phyloP scores from a whole-genome alignment of 306 rosid species.

The Ormosia semicastrata region DNA sequence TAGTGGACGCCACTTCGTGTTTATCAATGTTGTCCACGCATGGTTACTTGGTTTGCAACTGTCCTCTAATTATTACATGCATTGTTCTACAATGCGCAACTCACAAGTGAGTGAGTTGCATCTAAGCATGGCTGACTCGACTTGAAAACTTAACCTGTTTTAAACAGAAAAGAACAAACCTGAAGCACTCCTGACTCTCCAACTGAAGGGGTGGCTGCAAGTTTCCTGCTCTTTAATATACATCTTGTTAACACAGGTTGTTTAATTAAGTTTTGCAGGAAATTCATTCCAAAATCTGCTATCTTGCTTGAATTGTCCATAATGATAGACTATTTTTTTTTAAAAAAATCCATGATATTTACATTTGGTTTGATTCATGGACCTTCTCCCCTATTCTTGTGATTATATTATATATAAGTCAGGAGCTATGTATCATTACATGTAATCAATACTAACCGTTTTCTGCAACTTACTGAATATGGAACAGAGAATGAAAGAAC shows the following conservation, averaged over 20 bases:
- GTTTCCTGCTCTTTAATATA: neutral
- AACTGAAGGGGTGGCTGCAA: neutral
- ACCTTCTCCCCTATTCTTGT: neutral
- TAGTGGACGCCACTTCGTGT: neutral
- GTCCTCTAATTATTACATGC: neutral
- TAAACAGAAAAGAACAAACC: neutral
- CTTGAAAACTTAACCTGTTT: neutral
- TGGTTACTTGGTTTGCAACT: neutral
- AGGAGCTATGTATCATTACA: neutral
- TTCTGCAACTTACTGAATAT: conserved; percentile 11
- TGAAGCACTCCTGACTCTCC: neutral
- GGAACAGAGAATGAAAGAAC: conserved; percentile 74
- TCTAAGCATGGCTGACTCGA: too few relatives aligned
- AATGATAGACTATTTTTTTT: neutral
- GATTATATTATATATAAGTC: neutral
- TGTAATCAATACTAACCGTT: neutral
- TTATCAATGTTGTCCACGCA: neutral
- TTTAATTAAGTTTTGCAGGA: neutral
- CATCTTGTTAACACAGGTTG: neutral
- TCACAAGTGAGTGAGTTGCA: too few relatives aligned
- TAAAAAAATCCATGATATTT: neutral
- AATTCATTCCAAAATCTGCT: neutral
- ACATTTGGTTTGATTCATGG: neutral
- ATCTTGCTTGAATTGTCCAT: neutral
- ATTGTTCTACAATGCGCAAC: neutral